Percentiles rank a stretch among this genome's conserved stretches.
Conservation (phyloP, 805 yeast genomes). For the Barnettozyma sp. region DNA sequence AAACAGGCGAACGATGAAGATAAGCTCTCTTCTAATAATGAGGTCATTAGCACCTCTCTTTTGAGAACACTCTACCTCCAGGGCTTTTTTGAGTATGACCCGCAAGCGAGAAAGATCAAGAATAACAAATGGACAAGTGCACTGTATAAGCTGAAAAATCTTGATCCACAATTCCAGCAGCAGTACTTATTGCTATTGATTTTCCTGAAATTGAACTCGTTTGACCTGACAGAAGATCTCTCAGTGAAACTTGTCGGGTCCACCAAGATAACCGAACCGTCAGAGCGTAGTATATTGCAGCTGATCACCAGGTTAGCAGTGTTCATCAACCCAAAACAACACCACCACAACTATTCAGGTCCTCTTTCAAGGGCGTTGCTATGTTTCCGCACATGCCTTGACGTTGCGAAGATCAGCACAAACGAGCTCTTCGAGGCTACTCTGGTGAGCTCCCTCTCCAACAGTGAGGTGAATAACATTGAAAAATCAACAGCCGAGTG, state of each 20-base stretch:
- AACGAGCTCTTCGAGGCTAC: conserved; percentile 50
- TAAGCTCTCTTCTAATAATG: conserved; percentile 39
- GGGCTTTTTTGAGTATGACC: conserved; percentile 35
- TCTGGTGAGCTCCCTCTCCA: conserved; percentile 43
- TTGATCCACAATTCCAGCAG: conserved; percentile 31
- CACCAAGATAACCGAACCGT: conserved; percentile 27
- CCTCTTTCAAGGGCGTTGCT: conserved; percentile 64
- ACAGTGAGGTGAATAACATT: conserved; percentile 53
- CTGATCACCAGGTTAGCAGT: conserved; percentile 44
- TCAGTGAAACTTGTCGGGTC: conserved; percentile 34
- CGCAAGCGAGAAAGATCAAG: conserved; percentile 19
- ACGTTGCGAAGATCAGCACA: conserved; percentile 42
- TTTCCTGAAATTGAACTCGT: conserved; percentile 38
- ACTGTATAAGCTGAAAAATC: conserved; percentile 30
- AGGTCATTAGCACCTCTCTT: conserved; percentile 49
- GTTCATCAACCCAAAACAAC: conserved; percentile 41
- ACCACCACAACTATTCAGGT: conserved; percentile 53
- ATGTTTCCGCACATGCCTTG: conserved; percentile 58
- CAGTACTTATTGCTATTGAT: conserved; percentile 41
- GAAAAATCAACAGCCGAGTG: conserved; percentile 44
- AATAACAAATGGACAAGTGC: conserved; percentile 47
- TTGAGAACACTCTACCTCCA: conserved; percentile 46
- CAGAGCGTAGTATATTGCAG: conserved; percentile 30
- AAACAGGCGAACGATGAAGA: conserved; percentile 22
- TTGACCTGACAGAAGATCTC: conserved; percentile 30